phyloP scores from a whole-genome alignment of 805 yeast genomes.

The Ogataea polymorpha region DNA sequence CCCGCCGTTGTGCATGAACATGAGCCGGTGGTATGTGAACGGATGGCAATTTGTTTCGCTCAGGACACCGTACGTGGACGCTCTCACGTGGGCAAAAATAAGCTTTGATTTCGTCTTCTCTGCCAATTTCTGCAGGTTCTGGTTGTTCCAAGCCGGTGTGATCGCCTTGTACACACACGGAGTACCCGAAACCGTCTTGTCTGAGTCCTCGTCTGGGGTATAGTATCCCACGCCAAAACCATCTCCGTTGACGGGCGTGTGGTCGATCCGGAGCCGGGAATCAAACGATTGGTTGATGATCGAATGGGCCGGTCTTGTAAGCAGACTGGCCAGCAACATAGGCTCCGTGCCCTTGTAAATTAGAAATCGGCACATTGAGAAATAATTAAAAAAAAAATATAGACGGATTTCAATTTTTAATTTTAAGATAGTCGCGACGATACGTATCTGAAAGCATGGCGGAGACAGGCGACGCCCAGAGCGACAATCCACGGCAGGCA shows the following conservation, averaged over 20 bases:
- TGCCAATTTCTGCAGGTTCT: slow-evolving; percentile 80
- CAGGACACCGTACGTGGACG: slow-evolving; percentile 91
- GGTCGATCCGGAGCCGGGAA: slow-evolving; percentile 80
- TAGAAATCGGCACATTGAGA: slow-evolving; percentile 82
- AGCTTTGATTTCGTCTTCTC: slow-evolving; percentile 80
- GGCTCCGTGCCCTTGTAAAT: slow-evolving; percentile 91
- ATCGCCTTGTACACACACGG: slow-evolving; percentile 95
- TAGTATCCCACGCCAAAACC: slow-evolving; percentile 98
- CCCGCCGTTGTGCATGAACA: slow-evolving; percentile 98
- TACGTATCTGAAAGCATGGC: not conserved
- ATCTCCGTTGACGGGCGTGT: slow-evolving; percentile 94
- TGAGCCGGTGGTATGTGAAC: slow-evolving; percentile 76
- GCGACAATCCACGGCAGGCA: not conserved
- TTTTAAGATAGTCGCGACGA: slow-evolving; percentile 4
- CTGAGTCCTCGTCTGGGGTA: slow-evolving; percentile 41
- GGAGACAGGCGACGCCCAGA: slow-evolving; percentile 1
- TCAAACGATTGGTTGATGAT: slow-evolving; percentile 96
- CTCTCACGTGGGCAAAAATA: slow-evolving; percentile 94
- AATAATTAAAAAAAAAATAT: not conserved
- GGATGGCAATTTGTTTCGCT: slow-evolving; percentile 98
- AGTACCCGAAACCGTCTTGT: slow-evolving; percentile 40
- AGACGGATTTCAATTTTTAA: not conserved
- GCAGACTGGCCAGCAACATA: slow-evolving; percentile 75
- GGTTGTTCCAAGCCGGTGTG: slow-evolving; percentile 98
- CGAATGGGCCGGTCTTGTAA: slow-evolving; percentile 95